Evolutionary conservation across 768 basidiomycete species (phyloP), one percentile per base, ranked within the genome.

Genomic region (Termitomyces sp.): DNA sequence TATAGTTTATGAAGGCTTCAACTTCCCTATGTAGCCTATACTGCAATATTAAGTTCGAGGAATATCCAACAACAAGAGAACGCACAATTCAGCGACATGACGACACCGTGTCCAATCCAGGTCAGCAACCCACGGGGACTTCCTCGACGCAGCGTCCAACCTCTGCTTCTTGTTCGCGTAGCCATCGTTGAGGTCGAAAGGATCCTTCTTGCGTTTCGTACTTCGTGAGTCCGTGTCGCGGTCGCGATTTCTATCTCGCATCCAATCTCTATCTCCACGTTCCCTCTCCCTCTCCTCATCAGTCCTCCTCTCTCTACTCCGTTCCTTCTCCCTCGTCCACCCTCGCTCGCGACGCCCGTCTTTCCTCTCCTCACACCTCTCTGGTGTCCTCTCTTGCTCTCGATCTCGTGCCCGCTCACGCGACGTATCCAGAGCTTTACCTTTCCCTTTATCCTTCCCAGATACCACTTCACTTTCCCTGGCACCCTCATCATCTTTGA

Each of bases 61-160:
- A 34, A 57, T 36, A 11, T 17, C n/a, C 47, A 60, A 7, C 20
- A 34, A 10, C 14, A 15, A 25, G 25, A 32, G 53, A 12, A 82
- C 89, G 59, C 67, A 95, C 94, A 96, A 80, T 71, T 96, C 91
- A 14, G 92, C 87, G 57, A 93, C 89, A 69, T 92, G 92, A 55
- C 75, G 77, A 71, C 91, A 91, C 6, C 73, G 70, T 12, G 89
- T 82, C 87, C 91, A 91, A 65, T 93, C 84, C 9, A 94, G 79
- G 8, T 81, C 72, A 14, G 75, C 72, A 10, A 86, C 76, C 96
- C 95, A 97, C 15, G 91, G 88, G 37, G 80, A 80, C 66, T 81
- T 84, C 58, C 83, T 83, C 29, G 80, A 79, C 17, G 82, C 74
- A 9, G 82, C 82, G 51, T 84, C 76, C 54, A 77, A 68, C 37